Conservation (phyloP, 2,329 filamentous ascomycete species). For the Raffaelea albimanens region DNA sequence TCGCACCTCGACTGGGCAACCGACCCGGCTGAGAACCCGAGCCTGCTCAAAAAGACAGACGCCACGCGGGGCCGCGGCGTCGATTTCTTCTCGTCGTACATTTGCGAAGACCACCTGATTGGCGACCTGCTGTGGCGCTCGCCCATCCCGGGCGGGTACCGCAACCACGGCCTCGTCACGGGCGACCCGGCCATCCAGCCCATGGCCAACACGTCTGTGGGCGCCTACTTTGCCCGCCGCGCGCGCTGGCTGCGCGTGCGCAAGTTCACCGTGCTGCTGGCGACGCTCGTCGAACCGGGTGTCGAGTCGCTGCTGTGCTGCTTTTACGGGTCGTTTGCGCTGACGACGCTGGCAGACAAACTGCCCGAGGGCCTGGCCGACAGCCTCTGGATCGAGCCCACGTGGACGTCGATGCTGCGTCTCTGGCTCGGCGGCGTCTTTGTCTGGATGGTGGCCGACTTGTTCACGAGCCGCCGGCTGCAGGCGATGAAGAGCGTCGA, state of each 20-base stretch:
- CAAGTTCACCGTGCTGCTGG: slow-evolving; percentile 85
- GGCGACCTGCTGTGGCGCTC: slow-evolving; percentile 82
- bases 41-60: slow-evolving; percentile 25
- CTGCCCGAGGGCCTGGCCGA: slow-evolving; percentile 32
- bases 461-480: slow-evolving; percentile 61
- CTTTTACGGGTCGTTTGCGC: slow-evolving; percentile 66
- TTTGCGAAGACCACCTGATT: slow-evolving; percentile 95
- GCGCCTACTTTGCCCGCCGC: slow-evolving; percentile 68
- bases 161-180: slow-evolving; percentile 73
- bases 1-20: slow-evolving; percentile 76
- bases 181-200: slow-evolving; percentile 88
- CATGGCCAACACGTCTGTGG: slow-evolving; percentile 69
- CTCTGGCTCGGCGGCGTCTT: slow-evolving; percentile 59
- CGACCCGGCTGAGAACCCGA: slow-evolving; percentile 34
- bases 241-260: slow-evolving; percentile 86
- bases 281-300: slow-evolving; percentile 85
- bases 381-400: slow-evolving; percentile 39
- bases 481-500: slow-evolving; percentile 66
- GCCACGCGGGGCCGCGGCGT: slow-evolving; percentile 53
- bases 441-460: slow-evolving; percentile 68
- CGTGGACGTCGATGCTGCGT: slow-evolving; percentile 56
- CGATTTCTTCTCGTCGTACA: slow-evolving; percentile 89
- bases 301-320: slow-evolving; percentile 84
- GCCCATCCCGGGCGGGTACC: slow-evolving; percentile 48
- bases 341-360: slow-evolving; percentile 59